Base-by-base conservation (phyloP, 257 asterid genomes). In the Solanum bulbocastanum region DNA sequence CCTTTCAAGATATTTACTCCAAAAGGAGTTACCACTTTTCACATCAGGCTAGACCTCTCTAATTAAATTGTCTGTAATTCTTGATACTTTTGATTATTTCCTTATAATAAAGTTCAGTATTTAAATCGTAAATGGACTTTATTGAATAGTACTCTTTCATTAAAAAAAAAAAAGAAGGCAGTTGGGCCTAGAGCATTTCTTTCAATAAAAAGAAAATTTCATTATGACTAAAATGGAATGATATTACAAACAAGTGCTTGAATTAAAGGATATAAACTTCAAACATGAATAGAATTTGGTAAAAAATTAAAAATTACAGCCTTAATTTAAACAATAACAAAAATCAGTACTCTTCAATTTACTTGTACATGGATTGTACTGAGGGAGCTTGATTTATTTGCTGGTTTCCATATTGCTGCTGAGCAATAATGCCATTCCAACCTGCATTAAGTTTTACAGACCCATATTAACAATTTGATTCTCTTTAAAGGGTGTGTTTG, bases 341-440 rank as follows among this genome's bases (percentile, higher is more conserved):
- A 44, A 44, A 79, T 79, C 66, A 65, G 72, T 11, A 25, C 39
- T 25, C 65, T 79, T 79, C 85, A 81, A 30, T 73, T 86, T 81
- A 89, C 86, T 46, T 88, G 86, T 86, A 92, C 94, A 93, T 92
- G 83, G 88, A 76, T 90, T 93, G 95, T 73, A 3, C 32, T 22
- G 86, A 82, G n/a, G 94, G 93, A 87, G 93, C 92, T 36, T 44
- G 87, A 72, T 75, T 85, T 5, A 42, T 79, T 81, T 86, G 90
- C 42, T 85, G 88, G 66, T 65, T 85, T 71, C 32, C 88, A 79
- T 86, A 86, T 39, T 86, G 89, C 86, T 93, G 92, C 30, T 85
- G 87, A 62, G 94, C 93, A 52, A 90, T 73, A 30, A 93, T 90
- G 30, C 95, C 95, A 49, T 91, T 87, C 94, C 94, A 93, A 27